phyloP scores from a whole-genome alignment of 208 protist species.

The Leishmania mexicana region DNA sequence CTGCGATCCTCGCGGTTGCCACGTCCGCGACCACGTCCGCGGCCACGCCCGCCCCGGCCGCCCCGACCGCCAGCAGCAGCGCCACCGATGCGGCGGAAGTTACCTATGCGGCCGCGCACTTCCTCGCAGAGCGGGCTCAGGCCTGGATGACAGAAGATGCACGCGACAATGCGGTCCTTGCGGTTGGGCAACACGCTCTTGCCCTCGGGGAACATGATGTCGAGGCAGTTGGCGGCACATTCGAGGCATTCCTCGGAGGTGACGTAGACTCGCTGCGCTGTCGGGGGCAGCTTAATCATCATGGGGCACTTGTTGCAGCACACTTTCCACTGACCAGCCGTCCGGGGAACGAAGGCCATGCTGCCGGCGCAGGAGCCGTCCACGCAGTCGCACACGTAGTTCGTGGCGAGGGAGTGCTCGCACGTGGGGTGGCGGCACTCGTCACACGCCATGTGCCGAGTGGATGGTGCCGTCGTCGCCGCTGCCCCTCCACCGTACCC shows the following conservation, averaged over 20 bases:
- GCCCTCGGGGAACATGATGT: slow-evolving; percentile 82
- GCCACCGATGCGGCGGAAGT: slow-evolving; percentile 51
- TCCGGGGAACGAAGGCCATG: slow-evolving; percentile 89
- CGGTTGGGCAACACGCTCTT: slow-evolving; percentile 77
- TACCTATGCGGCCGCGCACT: slow-evolving; percentile 68
- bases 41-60: slow-evolving; percentile 29
- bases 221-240: slow-evolving; percentile 75
- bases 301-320: slow-evolving; percentile 90
- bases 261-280: slow-evolving; percentile 78
- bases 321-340: slow-evolving; percentile 86
- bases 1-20: slow-evolving; percentile 27
- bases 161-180: slow-evolving; percentile 75
- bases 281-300: slow-evolving; percentile 89
- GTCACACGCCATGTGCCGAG: slow-evolving; percentile 87
- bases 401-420: slow-evolving; percentile 82
- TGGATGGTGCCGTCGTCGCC: neutral
- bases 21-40: slow-evolving; percentile 23
- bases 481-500: neutral
- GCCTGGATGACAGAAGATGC: slow-evolving; percentile 77
- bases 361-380: slow-evolving; percentile 71
- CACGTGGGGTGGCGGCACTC: slow-evolving; percentile 94
- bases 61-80: slow-evolving; percentile 27
- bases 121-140: slow-evolving; percentile 71
- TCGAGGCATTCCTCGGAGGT: slow-evolving; percentile 77
- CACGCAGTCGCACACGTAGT: slow-evolving; percentile 89